Evolutionary conservation across 106 monocot species (phyloP).

Genomic region (Hemerocallis citrina): DNA sequence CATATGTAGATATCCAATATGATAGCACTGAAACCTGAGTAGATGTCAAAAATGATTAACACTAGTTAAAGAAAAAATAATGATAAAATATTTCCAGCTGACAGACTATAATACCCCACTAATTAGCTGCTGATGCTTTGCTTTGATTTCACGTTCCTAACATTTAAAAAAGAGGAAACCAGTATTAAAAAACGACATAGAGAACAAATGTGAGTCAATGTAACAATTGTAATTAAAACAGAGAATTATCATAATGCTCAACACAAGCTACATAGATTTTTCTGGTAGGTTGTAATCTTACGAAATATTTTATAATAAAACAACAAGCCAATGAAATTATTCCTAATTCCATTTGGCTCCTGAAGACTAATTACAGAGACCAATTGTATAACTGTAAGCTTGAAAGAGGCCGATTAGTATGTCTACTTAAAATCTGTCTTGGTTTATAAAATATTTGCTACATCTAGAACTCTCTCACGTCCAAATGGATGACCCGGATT

Average conservation of each 20-base stretch:
- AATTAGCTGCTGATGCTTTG: constrained; percentile 89
- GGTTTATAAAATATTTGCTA: too few relatives aligned
- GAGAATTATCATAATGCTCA: background rate
- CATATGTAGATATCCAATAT: constrained; percentile 83
- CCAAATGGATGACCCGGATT: too few relatives aligned
- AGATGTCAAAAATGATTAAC: background rate
- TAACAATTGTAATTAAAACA: background rate
- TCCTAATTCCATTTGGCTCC: too few relatives aligned
- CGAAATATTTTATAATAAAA: too few relatives aligned
- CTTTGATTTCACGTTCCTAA: constrained; percentile 91
- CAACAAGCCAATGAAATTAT: too few relatives aligned
- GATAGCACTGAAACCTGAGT: constrained; percentile 74
- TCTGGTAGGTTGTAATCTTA: background rate
- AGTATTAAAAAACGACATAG: background rate
- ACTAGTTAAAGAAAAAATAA: background rate
- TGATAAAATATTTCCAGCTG: background rate
- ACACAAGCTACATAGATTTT: background rate
- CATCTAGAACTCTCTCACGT: too few relatives aligned
- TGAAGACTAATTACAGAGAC: too few relatives aligned
- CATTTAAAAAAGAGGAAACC: background rate
- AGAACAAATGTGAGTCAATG: background rate
- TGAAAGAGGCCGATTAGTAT: too few relatives aligned
- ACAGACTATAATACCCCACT: constrained; percentile 60
- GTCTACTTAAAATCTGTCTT: too few relatives aligned
- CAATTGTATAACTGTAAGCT: too few relatives aligned